These are phyloP conservation scores for Pisolithus marmoratus DNA, from an alignment of 768 basidiomycete species.

Conservation along the genomic window DNA sequence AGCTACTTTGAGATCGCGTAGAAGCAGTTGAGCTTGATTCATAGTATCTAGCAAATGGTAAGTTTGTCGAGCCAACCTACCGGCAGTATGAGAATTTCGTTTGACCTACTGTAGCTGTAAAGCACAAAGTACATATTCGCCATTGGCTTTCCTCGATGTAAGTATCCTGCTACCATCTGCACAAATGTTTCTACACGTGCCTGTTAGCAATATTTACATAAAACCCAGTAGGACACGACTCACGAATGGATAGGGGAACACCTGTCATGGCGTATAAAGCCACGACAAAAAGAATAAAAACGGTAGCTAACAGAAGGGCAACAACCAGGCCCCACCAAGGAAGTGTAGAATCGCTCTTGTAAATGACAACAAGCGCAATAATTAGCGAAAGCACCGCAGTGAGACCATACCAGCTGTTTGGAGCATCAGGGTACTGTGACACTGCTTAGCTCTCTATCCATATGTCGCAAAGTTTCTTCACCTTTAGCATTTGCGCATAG, in stretches of 20 bases:
- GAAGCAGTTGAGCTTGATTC: slow-evolving; percentile 44
- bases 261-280: slow-evolving; percentile 50
- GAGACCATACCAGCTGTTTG: slow-evolving; percentile 28
- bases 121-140: slow-evolving; percentile 42
- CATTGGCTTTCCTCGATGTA: slow-evolving; percentile 34
- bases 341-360: slow-evolving; percentile 41
- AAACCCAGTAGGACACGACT: slow-evolving; percentile 1
- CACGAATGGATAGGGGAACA: slow-evolving; percentile 10
- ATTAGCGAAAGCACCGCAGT: slow-evolving; percentile 14
- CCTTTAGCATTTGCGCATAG: slow-evolving; percentile 46
- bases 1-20: slow-evolving; percentile 50
- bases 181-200: slow-evolving; percentile 19
- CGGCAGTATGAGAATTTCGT: background rate
- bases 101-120: slow-evolving; percentile 39
- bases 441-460: background rate
- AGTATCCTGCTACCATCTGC: slow-evolving; percentile 34
- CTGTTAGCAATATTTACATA: background rate
- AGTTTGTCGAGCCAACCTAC: slow-evolving; percentile 27
- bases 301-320: slow-evolving; percentile 42
- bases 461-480: slow-evolving; percentile 19
- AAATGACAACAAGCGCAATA: slow-evolving; percentile 13
- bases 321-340: slow-evolving; percentile 59
- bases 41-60: slow-evolving; percentile 42
- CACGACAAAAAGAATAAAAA: slow-evolving; percentile 49
- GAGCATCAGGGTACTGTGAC: slow-evolving; percentile 29